Evolutionary conservation across 257 asterid species (phyloP).

Genomic region (Asclepias syriaca): DNA sequence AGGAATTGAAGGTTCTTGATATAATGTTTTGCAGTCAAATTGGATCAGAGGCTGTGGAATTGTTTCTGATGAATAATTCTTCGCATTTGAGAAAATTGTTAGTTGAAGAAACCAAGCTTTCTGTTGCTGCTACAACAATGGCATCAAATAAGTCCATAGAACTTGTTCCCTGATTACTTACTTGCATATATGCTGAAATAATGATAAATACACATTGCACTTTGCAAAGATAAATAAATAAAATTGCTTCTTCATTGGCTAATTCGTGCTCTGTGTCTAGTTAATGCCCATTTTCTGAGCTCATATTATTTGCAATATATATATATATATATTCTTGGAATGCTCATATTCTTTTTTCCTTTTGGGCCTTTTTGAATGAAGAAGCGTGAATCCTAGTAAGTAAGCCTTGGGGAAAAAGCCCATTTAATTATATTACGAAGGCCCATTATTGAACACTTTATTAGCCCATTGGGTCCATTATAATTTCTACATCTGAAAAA

Average conservation of each 20-base stretch:
- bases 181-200: conserved; percentile 1
- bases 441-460: too few species aligned
- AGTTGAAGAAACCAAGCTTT: conserved; percentile 57
- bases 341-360: too few species aligned
- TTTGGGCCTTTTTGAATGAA: too few species aligned
- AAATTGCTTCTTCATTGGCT: background rate
- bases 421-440: too few species aligned
- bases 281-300: background rate
- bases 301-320: too few species aligned
- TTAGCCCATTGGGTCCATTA: too few species aligned
- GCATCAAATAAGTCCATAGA: conserved; percentile 36
- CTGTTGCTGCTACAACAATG: conserved; percentile 31
- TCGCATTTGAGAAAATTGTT: conserved; percentile 34
- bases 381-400: too few species aligned
- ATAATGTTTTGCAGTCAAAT: conserved; percentile 42
- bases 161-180: conserved; percentile 31
- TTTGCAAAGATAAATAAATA: background rate
- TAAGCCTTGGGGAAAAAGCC: too few species aligned
- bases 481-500: too few species aligned
- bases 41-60: conserved; percentile 44
- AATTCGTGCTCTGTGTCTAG: background rate
- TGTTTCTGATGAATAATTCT: conserved; percentile 30
- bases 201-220: background rate
- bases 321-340: too few species aligned
- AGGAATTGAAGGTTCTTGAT: conserved; percentile 42